Percentiles rank a stretch among this genome's conserved stretches.
phyloP scores from a whole-genome alignment of 2,329 filamentous ascomycete species.

The Sclerotinia borealis region DNA sequence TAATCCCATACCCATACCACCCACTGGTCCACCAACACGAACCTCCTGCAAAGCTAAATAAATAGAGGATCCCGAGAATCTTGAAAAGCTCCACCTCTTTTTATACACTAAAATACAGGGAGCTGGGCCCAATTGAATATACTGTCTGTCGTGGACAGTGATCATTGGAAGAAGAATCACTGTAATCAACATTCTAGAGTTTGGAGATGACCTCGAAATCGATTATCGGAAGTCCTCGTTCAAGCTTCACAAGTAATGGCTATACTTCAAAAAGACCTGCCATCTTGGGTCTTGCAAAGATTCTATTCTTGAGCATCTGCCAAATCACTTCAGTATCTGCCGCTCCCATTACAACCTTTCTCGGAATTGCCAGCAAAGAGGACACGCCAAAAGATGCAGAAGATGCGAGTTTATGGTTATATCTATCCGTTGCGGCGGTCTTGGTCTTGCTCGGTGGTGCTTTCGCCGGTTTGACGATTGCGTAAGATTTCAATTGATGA shows the following conservation, averaged over 20 bases:
- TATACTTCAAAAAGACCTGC: slow-evolving; percentile 42
- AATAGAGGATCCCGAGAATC: not conserved
- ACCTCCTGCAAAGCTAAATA: no score
- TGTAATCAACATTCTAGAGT: slow-evolving; percentile 7
- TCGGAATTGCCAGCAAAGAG: slow-evolving; percentile 42
- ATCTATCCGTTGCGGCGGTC: slow-evolving; percentile 69
- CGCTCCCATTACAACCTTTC: slow-evolving; percentile 32
- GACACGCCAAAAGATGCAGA: slow-evolving; percentile 44
- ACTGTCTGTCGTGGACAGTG: slow-evolving; percentile 7
- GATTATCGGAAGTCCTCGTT: slow-evolving; percentile 14
- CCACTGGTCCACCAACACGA: no score
- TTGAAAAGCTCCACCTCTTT: not conserved
- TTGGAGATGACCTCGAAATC: slow-evolving; percentile 24
- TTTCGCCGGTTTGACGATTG: slow-evolving; percentile 90
- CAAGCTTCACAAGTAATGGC: slow-evolving; percentile 25
- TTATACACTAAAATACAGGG: not conserved
- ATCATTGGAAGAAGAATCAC: slow-evolving; percentile 7
- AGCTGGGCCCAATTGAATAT: slow-evolving; percentile 8
- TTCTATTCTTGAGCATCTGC: slow-evolving; percentile 45
- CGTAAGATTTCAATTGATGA: slow-evolving; percentile 45
- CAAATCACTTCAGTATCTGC: slow-evolving; percentile 31
- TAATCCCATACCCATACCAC: not conserved
- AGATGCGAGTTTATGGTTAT: slow-evolving; percentile 69
- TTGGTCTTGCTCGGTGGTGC: slow-evolving; percentile 85
- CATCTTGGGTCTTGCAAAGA: slow-evolving; percentile 46